phyloP scores from a whole-genome alignment of 306 rosid species.

The Prunus davidiana region DNA sequence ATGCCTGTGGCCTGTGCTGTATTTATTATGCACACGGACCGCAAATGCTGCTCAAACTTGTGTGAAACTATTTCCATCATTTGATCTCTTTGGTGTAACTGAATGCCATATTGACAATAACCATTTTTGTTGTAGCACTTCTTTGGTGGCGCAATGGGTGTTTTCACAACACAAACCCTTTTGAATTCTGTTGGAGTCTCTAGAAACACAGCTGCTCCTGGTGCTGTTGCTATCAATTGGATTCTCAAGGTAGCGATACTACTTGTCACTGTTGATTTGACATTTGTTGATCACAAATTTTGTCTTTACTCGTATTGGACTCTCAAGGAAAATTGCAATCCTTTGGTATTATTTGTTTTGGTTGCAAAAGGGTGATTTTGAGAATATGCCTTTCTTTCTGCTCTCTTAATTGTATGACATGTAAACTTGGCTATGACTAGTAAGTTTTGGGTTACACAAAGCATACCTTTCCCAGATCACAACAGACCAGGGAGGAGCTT shows the following conservation, averaged over 20 bases:
- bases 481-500: background rate
- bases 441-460: background rate
- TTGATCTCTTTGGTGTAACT: background rate
- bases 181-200: conserved; percentile 86
- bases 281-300: background rate
- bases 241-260: conserved; percentile 69
- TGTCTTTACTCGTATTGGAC: background rate
- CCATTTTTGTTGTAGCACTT: conserved; percentile 53
- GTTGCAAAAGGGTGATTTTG: background rate
- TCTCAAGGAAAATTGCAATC: background rate
- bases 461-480: background rate
- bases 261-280: background rate
- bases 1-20: background rate
- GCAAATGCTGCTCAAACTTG: background rate
- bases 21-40: background rate
- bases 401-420: background rate
- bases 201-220: conserved; percentile 62
- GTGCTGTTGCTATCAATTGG: conserved; percentile 96
- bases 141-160: conserved; percentile 99
- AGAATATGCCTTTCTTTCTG: background rate
- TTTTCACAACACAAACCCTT: conserved; percentile 93
- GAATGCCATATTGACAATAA: conserved; percentile 2
- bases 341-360: background rate
- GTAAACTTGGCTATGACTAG: background rate
- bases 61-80: background rate